These are phyloP conservation scores for Oryza punctata DNA, from an alignment of 176 grass and related monocot genomes.

Conservation along the genomic window DNA sequence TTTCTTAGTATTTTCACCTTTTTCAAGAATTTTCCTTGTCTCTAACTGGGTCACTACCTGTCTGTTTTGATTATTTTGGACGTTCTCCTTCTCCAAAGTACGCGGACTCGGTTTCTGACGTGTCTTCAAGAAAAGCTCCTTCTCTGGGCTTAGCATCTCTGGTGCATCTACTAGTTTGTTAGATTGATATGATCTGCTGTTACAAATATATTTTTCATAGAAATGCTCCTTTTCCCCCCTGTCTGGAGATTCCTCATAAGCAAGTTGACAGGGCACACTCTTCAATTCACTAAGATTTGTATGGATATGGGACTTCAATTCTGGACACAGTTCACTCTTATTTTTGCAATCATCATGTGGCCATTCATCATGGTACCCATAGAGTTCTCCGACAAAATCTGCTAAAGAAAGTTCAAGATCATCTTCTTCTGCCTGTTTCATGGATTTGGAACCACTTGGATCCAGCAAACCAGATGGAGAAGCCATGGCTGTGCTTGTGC, in stretches of 20 bases:
- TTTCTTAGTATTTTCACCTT: conserved; percentile 13
- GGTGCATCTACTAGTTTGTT: conserved; percentile 55
- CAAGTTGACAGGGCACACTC: conserved; percentile 17
- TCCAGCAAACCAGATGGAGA: conserved; percentile 27
- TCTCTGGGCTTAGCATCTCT: conserved; percentile 61
- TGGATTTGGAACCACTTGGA: conserved; percentile 41
- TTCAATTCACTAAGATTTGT: conserved; percentile 59
- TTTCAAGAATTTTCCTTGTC: conserved; percentile 17
- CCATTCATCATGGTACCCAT: conserved; percentile 48
- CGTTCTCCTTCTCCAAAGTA: conserved; percentile 52
- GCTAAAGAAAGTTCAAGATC: conserved; percentile 55
- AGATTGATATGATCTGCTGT: conserved; percentile 36
- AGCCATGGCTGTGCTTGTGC: not conserved
- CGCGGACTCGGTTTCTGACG: conserved; percentile 57
- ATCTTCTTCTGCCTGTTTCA: conserved; percentile 47
- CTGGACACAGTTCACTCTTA: conserved; percentile 45
- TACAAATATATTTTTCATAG: conserved; percentile 39
- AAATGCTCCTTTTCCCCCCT: conserved; percentile 20
- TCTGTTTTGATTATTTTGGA: conserved; percentile 38
- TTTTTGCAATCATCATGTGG: conserved; percentile 53
- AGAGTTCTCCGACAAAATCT: conserved; percentile 61
- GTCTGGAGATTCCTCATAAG: conserved; percentile 15
- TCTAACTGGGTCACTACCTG: conserved; percentile 4
- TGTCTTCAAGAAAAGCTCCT: conserved; percentile 64
- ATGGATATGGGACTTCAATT: conserved; percentile 51